These are phyloP conservation scores for Globisporangium apiculatum DNA, from an alignment of 352 stramenopile genomes.

Conservation along the genomic window DNA sequence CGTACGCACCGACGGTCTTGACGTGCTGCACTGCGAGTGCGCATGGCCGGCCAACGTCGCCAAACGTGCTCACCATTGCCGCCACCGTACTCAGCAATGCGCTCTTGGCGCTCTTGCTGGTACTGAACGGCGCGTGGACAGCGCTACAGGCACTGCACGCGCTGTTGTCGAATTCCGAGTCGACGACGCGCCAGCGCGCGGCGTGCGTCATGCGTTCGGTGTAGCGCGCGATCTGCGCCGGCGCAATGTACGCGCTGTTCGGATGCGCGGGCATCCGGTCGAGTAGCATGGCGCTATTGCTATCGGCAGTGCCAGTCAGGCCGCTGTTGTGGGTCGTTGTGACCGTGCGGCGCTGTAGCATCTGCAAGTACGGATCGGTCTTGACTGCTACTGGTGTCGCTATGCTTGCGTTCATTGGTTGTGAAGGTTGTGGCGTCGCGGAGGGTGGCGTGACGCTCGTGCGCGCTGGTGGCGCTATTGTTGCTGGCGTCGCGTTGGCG, in stretches of 20 bases:
- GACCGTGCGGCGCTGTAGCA: slow-evolving; percentile 67
- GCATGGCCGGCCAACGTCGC: slow-evolving; percentile 52
- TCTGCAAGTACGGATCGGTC: slow-evolving; percentile 69
- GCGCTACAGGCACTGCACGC: slow-evolving; percentile 43
- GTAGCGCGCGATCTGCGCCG: slow-evolving; percentile 42
- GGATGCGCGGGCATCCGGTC: slow-evolving; percentile 20
- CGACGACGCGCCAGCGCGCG: slow-evolving; percentile 61
- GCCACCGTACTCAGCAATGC: slow-evolving; percentile 56
- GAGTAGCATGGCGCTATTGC: neutral
- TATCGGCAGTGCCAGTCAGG: no score
- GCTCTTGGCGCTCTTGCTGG: slow-evolving; percentile 22
- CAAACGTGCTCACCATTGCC: slow-evolving; percentile 83
- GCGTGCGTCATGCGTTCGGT: slow-evolving; percentile 35
- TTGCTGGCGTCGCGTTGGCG: slow-evolving; percentile 2
- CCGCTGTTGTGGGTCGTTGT: slow-evolving; percentile 1
- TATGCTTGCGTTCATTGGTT: no score
- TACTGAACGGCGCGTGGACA: slow-evolving; percentile 33
- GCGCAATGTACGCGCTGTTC: slow-evolving; percentile 57
- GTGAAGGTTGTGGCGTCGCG: no score
- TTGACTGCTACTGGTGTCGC: slow-evolving; percentile 17
- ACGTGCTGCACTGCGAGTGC: slow-evolving; percentile 50
- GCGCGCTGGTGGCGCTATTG: slow-evolving; percentile 1
- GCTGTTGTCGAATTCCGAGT: slow-evolving; percentile 64
- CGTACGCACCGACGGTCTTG: slow-evolving; percentile 33
- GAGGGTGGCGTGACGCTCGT: slow-evolving; percentile 1